Base-by-base conservation (phyloP, 352 stramenopile species). In the Pythium sukuiense region DNA sequence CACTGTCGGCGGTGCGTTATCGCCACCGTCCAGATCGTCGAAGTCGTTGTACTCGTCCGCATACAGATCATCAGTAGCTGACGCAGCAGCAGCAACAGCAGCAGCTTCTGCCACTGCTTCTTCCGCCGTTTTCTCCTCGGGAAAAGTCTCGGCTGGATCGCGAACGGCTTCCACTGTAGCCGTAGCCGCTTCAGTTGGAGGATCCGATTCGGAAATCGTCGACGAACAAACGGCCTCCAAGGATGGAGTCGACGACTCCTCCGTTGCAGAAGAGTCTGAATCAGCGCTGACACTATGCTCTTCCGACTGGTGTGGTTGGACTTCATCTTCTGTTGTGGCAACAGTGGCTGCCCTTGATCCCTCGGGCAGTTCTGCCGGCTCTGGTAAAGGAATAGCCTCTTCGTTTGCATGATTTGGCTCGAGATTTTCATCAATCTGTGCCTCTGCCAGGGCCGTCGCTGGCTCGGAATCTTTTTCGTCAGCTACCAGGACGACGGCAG, bases 1-100 rank as follows among this genome's bases (percentile, higher is more conserved):
- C 39, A 61, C 11, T 2, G 55, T 70, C 4, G 48, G 63, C 14
- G 63, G 48, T 29, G 45, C 59, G 18, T 67, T 72, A 24, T 67
- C 29, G 32, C 59, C 46, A 27, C 46, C 59, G n/a, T 59, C 66
- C n/a, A 58, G 35, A 29, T 70, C 58, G 1, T 89, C 80, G 63
- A 88, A 88, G 45, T 90, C 80, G 20, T 69, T 76, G 50, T 81
- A 83, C 30, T 74, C 70, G 57, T 88, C 81, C 8, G 69, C 78
- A 45, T 88, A 90, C 63, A 90, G 72, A 41, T 76, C 77, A 67
- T 87, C 78, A 0, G 63, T 56, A 2, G 57, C 63, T 4, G 61
- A 65, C 12, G 45, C 45, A 52, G 45, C 41, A 24, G 41, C 39
- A 8, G 46, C 61, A 9, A 62, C 54, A 3, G 32, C 66, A 7